Evolutionary conservation across 345 rosid species (phyloP).

Genomic region (Sisymbrium irio): DNA sequence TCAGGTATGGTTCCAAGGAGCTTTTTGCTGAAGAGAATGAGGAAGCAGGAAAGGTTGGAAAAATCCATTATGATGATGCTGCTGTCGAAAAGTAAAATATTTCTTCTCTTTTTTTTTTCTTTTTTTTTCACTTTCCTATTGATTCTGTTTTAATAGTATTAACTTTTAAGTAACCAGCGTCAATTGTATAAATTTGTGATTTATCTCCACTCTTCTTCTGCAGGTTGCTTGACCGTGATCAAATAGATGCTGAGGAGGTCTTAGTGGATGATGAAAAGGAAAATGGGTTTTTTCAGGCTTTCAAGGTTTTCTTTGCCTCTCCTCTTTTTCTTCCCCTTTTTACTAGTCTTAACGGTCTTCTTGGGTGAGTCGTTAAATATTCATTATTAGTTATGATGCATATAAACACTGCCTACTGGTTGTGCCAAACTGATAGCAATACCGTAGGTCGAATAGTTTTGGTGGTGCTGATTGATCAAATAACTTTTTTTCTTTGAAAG

Average conservation of each 20-base stretch:
- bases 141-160: background rate
- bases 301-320: conserved; percentile 55
- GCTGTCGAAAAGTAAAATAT: conserved; percentile 73
- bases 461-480: background rate
- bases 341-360: background rate
- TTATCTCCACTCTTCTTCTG: background rate
- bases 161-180: too few relatives aligned
- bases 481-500: background rate
- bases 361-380: background rate
- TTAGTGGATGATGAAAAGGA: conserved; percentile 57
- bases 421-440: background rate
- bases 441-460: background rate
- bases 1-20: conserved; percentile 87
- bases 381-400: background rate
- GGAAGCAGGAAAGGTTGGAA: conserved; percentile 78
- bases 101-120: background rate
- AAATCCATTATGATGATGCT: conserved; percentile 81
- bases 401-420: background rate
- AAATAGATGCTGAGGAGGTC: conserved; percentile 63
- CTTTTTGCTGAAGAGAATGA: conserved; percentile 80
- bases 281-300: conserved; percentile 74
- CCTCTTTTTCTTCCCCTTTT: background rate
- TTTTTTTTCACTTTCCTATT: background rate
- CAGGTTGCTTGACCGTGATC: conserved; percentile 88
- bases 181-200: background rate